phyloP scores from a whole-genome alignment of 2,329 filamentous ascomycete species.

The Fusarium dimerum region DNA sequence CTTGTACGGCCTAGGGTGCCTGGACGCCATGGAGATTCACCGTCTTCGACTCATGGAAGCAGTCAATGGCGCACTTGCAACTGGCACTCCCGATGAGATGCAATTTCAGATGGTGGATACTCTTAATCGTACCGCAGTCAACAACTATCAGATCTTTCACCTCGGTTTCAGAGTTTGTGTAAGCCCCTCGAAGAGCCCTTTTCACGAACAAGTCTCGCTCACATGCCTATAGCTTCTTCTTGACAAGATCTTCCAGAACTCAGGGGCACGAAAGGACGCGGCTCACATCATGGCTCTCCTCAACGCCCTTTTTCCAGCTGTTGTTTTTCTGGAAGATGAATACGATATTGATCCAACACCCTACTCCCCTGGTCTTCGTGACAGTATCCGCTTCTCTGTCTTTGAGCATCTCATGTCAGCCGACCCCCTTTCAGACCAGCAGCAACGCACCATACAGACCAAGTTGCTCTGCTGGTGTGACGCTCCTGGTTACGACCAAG shows the following conservation, averaged over 20 bases:
- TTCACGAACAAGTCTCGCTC: neutral
- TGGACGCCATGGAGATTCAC: conserved; percentile 37
- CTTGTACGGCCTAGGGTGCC: conserved; percentile 33
- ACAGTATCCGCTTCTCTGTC: conserved; percentile 37
- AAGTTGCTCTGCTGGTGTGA: conserved; percentile 37
- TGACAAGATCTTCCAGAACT: conserved; percentile 18
- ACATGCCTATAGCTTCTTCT: conserved; percentile 29
- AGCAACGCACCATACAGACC: conserved; percentile 28
- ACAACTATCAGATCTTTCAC: conserved; percentile 33
- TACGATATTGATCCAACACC: conserved; percentile 31
- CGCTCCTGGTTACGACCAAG: conserved; percentile 31
- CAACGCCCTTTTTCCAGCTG: conserved; percentile 38
- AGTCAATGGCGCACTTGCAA: conserved; percentile 19
- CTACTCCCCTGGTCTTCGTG: conserved; percentile 33
- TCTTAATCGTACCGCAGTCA: conserved; percentile 30
- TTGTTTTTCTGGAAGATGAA: conserved; percentile 18
- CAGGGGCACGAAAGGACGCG: conserved; percentile 8
- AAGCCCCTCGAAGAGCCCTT: conserved; percentile 8
- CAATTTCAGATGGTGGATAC: conserved; percentile 28
- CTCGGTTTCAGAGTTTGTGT: conserved; percentile 37
- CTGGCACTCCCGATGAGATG: conserved; percentile 7
- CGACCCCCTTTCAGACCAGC: conserved; percentile 17
- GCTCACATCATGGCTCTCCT: conserved; percentile 35
- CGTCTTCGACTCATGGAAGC: conserved; percentile 30
- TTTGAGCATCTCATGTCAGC: conserved; percentile 36